These are phyloP conservation scores for Excoecaria cochinchinensis DNA, from an alignment of 345 rosid species.

Conservation along the genomic window DNA sequence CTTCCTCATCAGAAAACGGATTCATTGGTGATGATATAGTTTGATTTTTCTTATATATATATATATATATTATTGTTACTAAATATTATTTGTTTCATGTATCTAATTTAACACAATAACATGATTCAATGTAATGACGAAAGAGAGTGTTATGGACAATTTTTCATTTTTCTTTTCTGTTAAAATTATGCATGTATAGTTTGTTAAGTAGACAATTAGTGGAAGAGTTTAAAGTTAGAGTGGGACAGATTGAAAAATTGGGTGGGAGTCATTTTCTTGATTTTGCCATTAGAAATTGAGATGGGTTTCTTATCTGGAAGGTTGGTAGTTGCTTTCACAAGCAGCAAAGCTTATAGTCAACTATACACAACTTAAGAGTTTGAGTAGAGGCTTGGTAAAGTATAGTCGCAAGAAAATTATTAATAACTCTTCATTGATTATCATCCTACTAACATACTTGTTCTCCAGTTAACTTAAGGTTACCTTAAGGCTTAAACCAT, in stretches of 20 bases:
- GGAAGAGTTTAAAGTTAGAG: not conserved
- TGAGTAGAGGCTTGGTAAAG: slow-evolving; percentile 67
- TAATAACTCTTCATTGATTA: not conserved
- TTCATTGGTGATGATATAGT: slow-evolving; percentile 34
- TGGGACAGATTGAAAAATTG: not conserved
- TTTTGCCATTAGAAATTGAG: not conserved
- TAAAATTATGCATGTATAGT: not conserved
- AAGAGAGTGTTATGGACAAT: slow-evolving; percentile 1
- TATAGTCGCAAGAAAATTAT: slow-evolving; percentile 15
- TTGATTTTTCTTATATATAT: not conserved
- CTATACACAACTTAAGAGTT: slow-evolving; percentile 16
- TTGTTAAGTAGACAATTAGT: not conserved
- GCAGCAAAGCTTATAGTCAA: slow-evolving; percentile 38
- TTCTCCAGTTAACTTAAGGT: too few relatives aligned
- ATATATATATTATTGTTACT: not conserved
- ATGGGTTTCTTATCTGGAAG: slow-evolving; percentile 13
- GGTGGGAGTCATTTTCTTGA: slow-evolving; percentile 28
- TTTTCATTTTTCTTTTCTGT: slow-evolving; percentile 5
- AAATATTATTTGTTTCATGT: slow-evolving; percentile 34
- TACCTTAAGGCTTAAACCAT: too few relatives aligned
- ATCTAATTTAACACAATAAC: slow-evolving; percentile 33
- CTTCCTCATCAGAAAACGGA: slow-evolving; percentile 64
- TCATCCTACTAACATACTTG: too few relatives aligned
- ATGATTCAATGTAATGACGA: slow-evolving; percentile 20
- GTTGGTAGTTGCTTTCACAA: slow-evolving; percentile 44